Conservation (phyloP, 768 basidiomycete species). For the Cubamyces lactineus region DNA sequence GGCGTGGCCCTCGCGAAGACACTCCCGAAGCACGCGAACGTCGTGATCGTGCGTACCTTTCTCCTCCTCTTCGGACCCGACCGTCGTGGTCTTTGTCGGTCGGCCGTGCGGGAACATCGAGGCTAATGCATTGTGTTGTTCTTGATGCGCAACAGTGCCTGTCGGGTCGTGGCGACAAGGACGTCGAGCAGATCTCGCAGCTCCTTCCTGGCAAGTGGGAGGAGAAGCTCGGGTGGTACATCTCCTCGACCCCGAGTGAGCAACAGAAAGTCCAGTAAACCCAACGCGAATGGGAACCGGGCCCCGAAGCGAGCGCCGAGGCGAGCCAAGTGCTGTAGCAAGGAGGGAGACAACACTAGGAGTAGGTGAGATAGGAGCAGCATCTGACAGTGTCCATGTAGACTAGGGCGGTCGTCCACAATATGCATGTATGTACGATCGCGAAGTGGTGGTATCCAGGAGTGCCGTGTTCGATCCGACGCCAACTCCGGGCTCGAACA, state of each 20-base stretch:
- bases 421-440: constrained; percentile 4
- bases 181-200: constrained; percentile 95
- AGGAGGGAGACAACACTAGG: neutral
- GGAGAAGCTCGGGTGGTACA: constrained; percentile 82
- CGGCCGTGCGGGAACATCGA: too few relatives aligned
- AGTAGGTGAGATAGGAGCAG: neutral
- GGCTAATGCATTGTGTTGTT: too few relatives aligned
- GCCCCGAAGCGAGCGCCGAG: neutral
- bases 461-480: too few relatives aligned
- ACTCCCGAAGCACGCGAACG: constrained; percentile 78
- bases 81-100: too few relatives aligned
- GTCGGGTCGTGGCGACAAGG: constrained; percentile 96
- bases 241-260: constrained; percentile 4
- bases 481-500: too few relatives aligned
- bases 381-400: constrained; percentile 10
- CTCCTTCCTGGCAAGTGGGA: constrained; percentile 94
- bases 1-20: constrained; percentile 84
- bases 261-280: neutral
- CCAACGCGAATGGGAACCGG: neutral
- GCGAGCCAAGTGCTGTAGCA: neutral
- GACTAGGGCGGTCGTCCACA: constrained; percentile 6
- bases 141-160: constrained; percentile 60
- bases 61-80: neutral
- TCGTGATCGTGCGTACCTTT: constrained; percentile 78
- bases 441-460: neutral